A percentile compares a stretch with the other conserved stretches of the same genome.
Evolutionary conservation across 2,329 filamentous ascomycete genomes (phyloP).

Genomic region (Colletotrichum zoysiae): DNA sequence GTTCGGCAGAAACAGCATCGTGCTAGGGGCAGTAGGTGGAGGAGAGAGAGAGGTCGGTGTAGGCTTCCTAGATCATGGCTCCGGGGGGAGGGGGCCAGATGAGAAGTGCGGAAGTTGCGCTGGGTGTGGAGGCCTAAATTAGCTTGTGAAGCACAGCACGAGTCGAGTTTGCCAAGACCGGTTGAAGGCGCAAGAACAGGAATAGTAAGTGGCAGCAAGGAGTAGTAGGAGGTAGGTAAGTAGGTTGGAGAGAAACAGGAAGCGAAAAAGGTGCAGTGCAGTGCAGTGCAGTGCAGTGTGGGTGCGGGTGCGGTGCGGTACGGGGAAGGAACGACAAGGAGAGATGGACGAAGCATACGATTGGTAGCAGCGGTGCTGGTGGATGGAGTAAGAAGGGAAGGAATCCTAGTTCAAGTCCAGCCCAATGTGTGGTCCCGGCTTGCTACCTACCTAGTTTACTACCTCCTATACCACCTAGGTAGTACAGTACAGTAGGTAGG

Average conservation of each 20-base stretch:
- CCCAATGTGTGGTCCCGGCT: not conserved
- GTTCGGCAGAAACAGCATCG: conserved; percentile 46
- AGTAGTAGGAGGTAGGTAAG: too few species aligned
- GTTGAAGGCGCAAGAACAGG: conserved; percentile 15
- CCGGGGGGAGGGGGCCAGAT: conserved; percentile 26
- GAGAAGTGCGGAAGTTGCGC: conserved; percentile 26
- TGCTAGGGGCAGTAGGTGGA: conserved; percentile 39
- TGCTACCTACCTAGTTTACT: not conserved
- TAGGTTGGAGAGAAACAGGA: conserved; percentile 3
- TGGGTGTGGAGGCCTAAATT: conserved; percentile 27
- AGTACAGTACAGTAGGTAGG: too few species aligned
- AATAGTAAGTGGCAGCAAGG: not conserved
- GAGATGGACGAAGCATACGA: conserved; percentile 15
- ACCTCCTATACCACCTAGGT: too few species aligned
- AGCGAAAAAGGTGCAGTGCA: conserved; percentile 15
- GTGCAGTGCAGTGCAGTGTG: not conserved
- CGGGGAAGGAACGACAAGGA: conserved; percentile 18
- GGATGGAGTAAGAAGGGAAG: conserved; percentile 15
- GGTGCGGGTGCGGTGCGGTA: not conserved
- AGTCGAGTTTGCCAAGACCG: conserved; percentile 39
- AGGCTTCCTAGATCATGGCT: conserved; percentile 44
- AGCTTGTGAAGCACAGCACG: conserved; percentile 37
- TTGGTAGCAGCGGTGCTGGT: conserved; percentile 23
- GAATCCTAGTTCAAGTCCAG: conserved; percentile 16
- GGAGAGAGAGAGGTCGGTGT: conserved; percentile 17